Evolutionary conservation across 2,329 filamentous ascomycete species (phyloP).

Genomic region (Thielaviopsis musarum): DNA sequence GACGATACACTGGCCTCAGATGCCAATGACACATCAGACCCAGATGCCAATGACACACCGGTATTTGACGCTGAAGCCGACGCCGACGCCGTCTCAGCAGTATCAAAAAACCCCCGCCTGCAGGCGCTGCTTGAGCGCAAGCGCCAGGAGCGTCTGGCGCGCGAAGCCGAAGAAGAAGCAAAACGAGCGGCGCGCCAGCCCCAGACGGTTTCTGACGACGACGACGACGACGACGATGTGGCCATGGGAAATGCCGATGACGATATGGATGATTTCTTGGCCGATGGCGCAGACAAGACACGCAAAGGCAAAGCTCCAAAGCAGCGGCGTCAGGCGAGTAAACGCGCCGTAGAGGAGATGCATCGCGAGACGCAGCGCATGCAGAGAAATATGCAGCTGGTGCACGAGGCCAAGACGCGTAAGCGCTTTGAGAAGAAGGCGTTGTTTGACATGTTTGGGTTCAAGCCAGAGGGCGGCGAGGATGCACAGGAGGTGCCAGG

Average conservation of each 20-base stretch:
- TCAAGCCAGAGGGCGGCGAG: constrained; percentile 29
- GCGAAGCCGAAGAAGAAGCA: constrained; percentile 39
- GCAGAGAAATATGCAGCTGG: constrained; percentile 74
- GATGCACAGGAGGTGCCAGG: constrained; percentile 19
- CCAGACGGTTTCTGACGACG: constrained; percentile 21
- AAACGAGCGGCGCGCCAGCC: constrained; percentile 22
- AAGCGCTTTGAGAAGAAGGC: constrained; percentile 78
- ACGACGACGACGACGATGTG: constrained; percentile 25
- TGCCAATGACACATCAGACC: constrained; percentile 9
- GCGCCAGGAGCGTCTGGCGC: constrained; percentile 50
- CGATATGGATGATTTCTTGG: constrained; percentile 22
- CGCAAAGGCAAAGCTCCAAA: constrained; percentile 46
- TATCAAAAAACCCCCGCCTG: constrained; percentile 40
- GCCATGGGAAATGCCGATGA: constrained; percentile 27
- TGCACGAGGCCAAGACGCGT: constrained; percentile 76
- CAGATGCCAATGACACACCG: no score
- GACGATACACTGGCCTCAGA: constrained; percentile 14
- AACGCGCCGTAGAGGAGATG: constrained; percentile 91
- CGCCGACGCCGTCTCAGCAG: constrained; percentile 30
- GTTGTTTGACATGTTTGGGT: constrained; percentile 74
- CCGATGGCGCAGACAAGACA: constrained; percentile 23
- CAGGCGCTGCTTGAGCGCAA: constrained; percentile 58
- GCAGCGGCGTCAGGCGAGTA: constrained; percentile 72
- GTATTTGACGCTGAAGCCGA: constrained; percentile 24
- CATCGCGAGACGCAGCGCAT: constrained; percentile 85